Evolutionary conservation across 768 basidiomycete genomes (phyloP).

Genomic region (Pleurotus cornucopiae): DNA sequence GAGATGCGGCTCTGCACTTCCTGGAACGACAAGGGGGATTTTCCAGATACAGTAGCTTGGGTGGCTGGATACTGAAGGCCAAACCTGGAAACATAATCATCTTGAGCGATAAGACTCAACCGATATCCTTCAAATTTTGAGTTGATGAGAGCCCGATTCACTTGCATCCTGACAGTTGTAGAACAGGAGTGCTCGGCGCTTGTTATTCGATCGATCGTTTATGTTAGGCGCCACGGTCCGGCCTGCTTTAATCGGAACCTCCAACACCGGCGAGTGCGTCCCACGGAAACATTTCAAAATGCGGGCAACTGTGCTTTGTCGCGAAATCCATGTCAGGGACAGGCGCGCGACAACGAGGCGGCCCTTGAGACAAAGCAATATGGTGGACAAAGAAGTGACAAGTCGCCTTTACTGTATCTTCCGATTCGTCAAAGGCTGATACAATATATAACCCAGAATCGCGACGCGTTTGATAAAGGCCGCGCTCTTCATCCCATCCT

Average conservation of each 20-base stretch:
- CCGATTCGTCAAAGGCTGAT: too few species aligned
- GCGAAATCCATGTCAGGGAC: too few species aligned
- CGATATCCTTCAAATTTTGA: conserved; percentile 86
- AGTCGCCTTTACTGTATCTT: too few species aligned
- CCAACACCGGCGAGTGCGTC: background rate
- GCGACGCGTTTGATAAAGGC: conserved; percentile 1
- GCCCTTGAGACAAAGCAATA: conserved; percentile 1
- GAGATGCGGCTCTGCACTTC: conserved; percentile 83
- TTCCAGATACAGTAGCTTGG: conserved; percentile 59
- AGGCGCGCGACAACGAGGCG: background rate
- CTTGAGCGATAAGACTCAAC: conserved; percentile 57
- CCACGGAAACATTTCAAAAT: background rate
- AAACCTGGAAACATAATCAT: conserved; percentile 48
- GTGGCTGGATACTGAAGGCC: conserved; percentile 50
- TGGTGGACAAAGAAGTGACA: conserved; percentile 6
- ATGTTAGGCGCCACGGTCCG: background rate
- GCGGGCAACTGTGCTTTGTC: too few species aligned
- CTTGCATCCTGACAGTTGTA: conserved; percentile 5
- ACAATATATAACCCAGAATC: background rate
- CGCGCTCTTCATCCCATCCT: background rate
- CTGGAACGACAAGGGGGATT: conserved; percentile 63
- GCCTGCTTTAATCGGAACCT: background rate
- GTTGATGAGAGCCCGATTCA: conserved; percentile 58
- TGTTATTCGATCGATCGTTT: background rate
- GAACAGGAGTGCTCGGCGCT: background rate